Percentiles rank a stretch among this genome's conserved stretches.
phyloP scores from a whole-genome alignment of 805 yeast genomes.

The Zygotorulaspora florentina region DNA sequence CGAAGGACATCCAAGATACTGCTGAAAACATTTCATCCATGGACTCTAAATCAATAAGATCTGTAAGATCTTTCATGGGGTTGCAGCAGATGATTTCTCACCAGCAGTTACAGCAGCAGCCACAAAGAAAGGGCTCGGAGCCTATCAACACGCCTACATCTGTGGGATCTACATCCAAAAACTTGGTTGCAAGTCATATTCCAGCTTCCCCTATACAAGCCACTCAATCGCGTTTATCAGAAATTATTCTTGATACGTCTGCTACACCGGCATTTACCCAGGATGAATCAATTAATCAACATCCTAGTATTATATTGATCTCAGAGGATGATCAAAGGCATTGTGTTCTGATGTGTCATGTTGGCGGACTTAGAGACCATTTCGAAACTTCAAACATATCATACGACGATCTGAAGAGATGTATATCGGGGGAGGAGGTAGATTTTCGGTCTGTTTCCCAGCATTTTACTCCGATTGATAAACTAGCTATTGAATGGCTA shows the following conservation, averaged over 20 bases:
- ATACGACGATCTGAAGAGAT: neutral
- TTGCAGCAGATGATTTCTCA: conserved; percentile 9
- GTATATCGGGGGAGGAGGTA: neutral
- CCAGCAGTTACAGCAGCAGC: conserved; percentile 2
- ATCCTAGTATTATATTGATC: conserved; percentile 21
- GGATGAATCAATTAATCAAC: conserved; percentile 17
- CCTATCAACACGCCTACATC: neutral
- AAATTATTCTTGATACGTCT: conserved; percentile 1
- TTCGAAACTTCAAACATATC: conserved; percentile 16
- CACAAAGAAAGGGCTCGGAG: neutral
- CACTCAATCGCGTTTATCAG: conserved; percentile 3
- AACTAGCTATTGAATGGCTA: conserved; percentile 29
- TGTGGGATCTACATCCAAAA: neutral
- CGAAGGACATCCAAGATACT: conserved; percentile 24
- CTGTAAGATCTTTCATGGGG: conserved; percentile 24
- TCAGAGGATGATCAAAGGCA: conserved; percentile 10
- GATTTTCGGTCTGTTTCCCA: neutral
- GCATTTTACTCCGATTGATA: conserved; percentile 17
- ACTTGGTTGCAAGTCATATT: neutral
- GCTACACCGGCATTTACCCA: conserved; percentile 1
- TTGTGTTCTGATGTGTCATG: conserved; percentile 29
- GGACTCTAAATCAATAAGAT: conserved; percentile 11
- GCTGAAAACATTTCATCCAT: conserved; percentile 10
- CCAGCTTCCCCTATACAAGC: conserved; percentile 2
- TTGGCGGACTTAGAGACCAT: conserved; percentile 34